Evolutionary conservation across 768 basidiomycete genomes (phyloP).

Genomic region (Mycena polygramma): DNA sequence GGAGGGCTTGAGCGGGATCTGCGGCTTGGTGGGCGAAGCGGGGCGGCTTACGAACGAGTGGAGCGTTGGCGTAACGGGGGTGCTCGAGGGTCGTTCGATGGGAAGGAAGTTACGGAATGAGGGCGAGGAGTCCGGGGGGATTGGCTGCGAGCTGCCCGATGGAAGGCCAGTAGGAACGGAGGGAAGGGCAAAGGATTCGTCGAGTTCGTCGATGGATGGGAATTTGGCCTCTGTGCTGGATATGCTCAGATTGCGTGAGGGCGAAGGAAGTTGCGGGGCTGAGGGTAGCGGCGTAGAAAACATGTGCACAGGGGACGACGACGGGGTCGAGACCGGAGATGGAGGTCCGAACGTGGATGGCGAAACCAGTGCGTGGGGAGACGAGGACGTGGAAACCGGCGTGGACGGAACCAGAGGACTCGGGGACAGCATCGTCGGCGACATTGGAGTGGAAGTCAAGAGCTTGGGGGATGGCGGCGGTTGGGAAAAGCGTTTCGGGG

Average conservation of each 20-base stretch:
- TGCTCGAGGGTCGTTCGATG: constrained; percentile 75
- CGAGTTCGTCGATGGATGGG: constrained; percentile 82
- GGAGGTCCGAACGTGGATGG: constrained; percentile 81
- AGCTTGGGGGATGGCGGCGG: constrained; percentile 56
- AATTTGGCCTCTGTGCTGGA: constrained; percentile 54
- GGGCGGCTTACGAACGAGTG: constrained; percentile 74
- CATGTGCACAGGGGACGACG: constrained; percentile 59
- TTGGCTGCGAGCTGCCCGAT: constrained; percentile 21
- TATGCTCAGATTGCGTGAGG: constrained; percentile 29
- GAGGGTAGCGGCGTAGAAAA: constrained; percentile 23
- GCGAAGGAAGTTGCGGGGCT: constrained; percentile 13
- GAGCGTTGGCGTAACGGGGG: constrained; percentile 71
- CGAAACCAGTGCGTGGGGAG: constrained; percentile 77
- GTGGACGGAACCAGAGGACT: constrained; percentile 47
- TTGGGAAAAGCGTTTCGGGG: constrained; percentile 64
- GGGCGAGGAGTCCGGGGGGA: constrained; percentile 43
- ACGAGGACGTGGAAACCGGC: constrained; percentile 53
- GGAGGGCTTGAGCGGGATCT: constrained; percentile 51
- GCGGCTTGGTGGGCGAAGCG: constrained; percentile 63
- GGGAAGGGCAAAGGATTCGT: constrained; percentile 67
- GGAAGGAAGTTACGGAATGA: constrained; percentile 57
- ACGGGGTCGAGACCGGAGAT: constrained; percentile 78
- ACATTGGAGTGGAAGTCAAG: constrained; percentile 45
- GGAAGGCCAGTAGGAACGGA: constrained; percentile 60
- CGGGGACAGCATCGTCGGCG: constrained; percentile 44